Base-by-base conservation (phyloP, 2,329 filamentous ascomycete species). In the Fusarium sp. region DNA sequence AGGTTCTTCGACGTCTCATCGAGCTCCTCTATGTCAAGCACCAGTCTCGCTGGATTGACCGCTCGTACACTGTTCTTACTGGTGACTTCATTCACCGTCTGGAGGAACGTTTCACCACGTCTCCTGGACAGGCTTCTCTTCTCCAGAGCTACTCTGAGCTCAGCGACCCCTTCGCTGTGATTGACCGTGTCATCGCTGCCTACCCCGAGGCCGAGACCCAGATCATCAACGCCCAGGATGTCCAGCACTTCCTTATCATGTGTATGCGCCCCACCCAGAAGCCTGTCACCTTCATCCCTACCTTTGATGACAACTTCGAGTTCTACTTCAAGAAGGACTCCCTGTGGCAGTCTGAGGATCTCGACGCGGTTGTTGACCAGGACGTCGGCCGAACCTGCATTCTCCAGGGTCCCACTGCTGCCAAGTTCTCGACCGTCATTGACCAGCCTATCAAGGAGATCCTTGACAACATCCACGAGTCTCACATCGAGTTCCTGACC, bases 301-400 rank as follows among this genome's bases (percentile, higher is more conserved):
- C 93, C n/a, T 89, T 99, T 25, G 97, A 99, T 79, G 95, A 97
- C 73, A 98, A 96, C 82, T 99, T 99, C 77, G 97, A 99, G 82
- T 98, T 97, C 86, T 99, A 95, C 88, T 99, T 99, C 92, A 99
- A 99, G 91, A 99, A 99, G 88, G 97, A 99, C 83, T 99, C 97
- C 2, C 90, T 99, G 9, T 99, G 97, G 97, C 97, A 99, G 85
- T 98, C 97, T 1, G 97, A 99, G 85, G 97, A 99, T 80, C 88
- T 99, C 13, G 96, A 97, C 80, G 97, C 97, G 63, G 95, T 99
- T 67, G 95, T 98, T 70, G 96, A 89, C 77, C 97, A 98, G 84
- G 97, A 99, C 81, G 97, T 99, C 68, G 95, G 95, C 74, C 91
- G 97, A 81, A 98, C 95, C 52, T 98, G 95, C 86, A 98, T 99